These are phyloP conservation scores for Didymella sp. DNA, from an alignment of 2,329 filamentous ascomycete species.

Conservation along the genomic window DNA sequence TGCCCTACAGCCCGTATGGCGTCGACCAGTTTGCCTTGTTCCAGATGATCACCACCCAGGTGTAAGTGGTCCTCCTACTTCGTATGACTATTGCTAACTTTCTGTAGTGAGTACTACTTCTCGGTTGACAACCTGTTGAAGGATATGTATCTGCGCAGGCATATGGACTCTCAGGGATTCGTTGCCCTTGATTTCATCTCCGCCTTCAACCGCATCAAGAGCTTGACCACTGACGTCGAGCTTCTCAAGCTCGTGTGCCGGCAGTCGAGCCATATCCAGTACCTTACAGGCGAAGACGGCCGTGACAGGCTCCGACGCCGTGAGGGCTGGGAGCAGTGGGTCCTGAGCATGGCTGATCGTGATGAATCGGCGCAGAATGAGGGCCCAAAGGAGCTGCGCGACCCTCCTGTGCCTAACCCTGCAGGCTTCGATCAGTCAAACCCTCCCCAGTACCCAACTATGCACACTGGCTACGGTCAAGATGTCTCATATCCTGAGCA, in stretches of 20 bases:
- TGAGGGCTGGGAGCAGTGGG: slow-evolving; percentile 80
- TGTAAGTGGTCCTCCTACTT: slow-evolving; percentile 51
- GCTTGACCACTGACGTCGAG: slow-evolving; percentile 73
- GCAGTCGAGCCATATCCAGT: slow-evolving; percentile 75
- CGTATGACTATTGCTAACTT: slow-evolving; percentile 37
- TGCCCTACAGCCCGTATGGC: slow-evolving; percentile 65
- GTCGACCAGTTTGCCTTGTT: slow-evolving; percentile 64
- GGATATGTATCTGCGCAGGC: slow-evolving; percentile 83
- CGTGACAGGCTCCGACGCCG: slow-evolving; percentile 78
- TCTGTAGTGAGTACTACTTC: slow-evolving; percentile 88
- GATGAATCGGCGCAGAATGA: slow-evolving; percentile 76
- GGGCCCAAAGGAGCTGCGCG: slow-evolving; percentile 63
- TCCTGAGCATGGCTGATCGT: slow-evolving; percentile 74
- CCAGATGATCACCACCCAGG: slow-evolving; percentile 66
- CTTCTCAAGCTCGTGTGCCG: slow-evolving; percentile 78
- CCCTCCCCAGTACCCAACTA: slow-evolving; percentile 39
- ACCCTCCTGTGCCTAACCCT: slow-evolving; percentile 50
- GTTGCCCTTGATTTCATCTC: slow-evolving; percentile 81
- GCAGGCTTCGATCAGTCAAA: slow-evolving; percentile 44
- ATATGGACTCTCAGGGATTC: slow-evolving; percentile 96
- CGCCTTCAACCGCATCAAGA: slow-evolving; percentile 84
- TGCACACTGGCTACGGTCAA: slow-evolving; percentile 32
- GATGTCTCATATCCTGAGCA: slow-evolving; percentile 37
- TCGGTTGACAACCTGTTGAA: slow-evolving; percentile 95
- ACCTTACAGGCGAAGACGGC: slow-evolving; percentile 75